These are phyloP conservation scores for Trichoderma koningiopsis DNA, from an alignment of 2,329 filamentous ascomycete genomes.

Conservation along the genomic window DNA sequence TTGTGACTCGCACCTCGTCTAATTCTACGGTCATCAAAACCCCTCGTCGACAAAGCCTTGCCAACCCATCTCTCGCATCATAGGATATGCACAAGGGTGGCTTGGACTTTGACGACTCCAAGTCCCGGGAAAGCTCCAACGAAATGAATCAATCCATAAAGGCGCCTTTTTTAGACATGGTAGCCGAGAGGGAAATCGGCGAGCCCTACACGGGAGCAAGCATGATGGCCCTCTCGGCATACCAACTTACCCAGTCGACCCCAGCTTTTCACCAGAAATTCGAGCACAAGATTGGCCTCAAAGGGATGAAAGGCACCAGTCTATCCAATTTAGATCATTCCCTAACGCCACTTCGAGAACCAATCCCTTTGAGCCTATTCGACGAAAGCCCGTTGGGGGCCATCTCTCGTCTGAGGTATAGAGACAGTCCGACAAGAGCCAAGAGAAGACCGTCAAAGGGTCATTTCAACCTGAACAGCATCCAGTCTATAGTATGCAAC, in stretches of 20 bases:
- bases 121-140: background rate
- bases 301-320: background rate
- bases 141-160: background rate
- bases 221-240: constrained; percentile 8
- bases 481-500: background rate
- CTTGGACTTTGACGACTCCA: constrained; percentile 35
- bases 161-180: constrained; percentile 44
- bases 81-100: constrained; percentile 39
- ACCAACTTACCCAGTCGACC: constrained; percentile 8
- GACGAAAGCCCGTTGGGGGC: constrained; percentile 1
- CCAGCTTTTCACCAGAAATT: background rate
- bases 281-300: background rate
- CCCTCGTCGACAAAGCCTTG: constrained; percentile 34
- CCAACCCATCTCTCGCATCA: constrained; percentile 31
- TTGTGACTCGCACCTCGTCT: constrained; percentile 18
- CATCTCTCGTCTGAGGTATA: background rate
- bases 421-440: background rate
- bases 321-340: background rate
- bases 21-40: constrained; percentile 46
- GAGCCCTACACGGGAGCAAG: constrained; percentile 25
- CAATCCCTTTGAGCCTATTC: background rate
- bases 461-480: background rate
- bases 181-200: constrained; percentile 26
- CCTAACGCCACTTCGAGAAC: background rate
- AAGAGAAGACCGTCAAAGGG: background rate